Conservation (phyloP, 2,329 filamentous ascomycete genomes). For the Rhinocladiella similis region DNA sequence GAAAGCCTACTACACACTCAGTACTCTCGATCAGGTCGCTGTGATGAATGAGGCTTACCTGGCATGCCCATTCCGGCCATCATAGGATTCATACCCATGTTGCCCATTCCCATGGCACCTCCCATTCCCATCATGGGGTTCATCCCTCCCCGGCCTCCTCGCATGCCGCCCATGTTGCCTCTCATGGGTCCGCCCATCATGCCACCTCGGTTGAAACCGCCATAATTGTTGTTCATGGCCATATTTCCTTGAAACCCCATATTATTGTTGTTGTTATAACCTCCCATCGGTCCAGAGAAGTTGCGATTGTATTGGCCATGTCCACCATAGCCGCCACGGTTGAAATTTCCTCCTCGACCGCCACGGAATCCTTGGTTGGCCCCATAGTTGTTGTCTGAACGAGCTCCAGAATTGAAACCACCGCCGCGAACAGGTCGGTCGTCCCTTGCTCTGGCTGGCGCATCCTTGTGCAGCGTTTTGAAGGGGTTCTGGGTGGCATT, state of each 20-base stretch:
- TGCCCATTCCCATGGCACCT: constrained; percentile 52
- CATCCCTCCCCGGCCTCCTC: constrained; percentile 58
- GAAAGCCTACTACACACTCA: constrained; percentile 15
- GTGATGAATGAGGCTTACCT: constrained; percentile 38
- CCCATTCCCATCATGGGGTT: constrained; percentile 59
- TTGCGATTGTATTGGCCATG: constrained; percentile 47
- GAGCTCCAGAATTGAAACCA: constrained; percentile 40
- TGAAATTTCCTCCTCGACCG: constrained; percentile 53
- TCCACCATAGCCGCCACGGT: constrained; percentile 42
- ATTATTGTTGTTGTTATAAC: constrained; percentile 51
- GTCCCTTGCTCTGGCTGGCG: constrained; percentile 67
- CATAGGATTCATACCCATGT: constrained; percentile 63
- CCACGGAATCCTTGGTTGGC: constrained; percentile 58
- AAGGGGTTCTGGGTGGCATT: constrained; percentile 81
- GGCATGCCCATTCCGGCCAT: constrained; percentile 53
- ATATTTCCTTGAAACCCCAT: constrained; percentile 49
- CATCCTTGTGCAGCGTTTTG: constrained; percentile 86
- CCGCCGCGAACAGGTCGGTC: constrained; percentile 53
- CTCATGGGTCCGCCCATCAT: constrained; percentile 56
- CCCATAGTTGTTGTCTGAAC: constrained; percentile 43
- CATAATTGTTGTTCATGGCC: constrained; percentile 53
- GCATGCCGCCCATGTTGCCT: constrained; percentile 55
- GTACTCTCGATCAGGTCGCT: constrained; percentile 14
- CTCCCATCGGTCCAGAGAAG: constrained; percentile 45
- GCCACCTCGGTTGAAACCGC: constrained; percentile 52